phyloP scores from a whole-genome alignment of 83 land plant genomes.

The Picea abies region DNA sequence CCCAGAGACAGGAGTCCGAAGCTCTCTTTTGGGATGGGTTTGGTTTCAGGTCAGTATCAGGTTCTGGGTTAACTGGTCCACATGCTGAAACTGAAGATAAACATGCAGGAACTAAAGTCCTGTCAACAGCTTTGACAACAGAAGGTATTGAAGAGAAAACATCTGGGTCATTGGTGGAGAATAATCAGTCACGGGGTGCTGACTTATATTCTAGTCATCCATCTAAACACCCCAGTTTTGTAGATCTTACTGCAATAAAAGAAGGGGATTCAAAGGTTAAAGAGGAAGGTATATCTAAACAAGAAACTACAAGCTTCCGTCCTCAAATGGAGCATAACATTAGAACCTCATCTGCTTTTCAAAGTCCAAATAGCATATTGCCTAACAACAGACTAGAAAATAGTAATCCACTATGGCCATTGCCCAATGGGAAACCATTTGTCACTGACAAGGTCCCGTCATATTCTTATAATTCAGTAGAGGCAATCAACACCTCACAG shows the following conservation, averaged over 20 bases:
- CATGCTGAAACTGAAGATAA: neutral
- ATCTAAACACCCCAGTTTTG: neutral
- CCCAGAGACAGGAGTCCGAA: conserved; percentile 37
- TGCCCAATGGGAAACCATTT: neutral
- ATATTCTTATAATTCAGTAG: conserved; percentile 4
- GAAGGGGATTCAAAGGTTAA: neutral
- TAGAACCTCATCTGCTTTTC: conserved; percentile 4
- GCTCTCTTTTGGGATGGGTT: neutral
- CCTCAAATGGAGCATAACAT: neutral
- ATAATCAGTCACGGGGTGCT: neutral
- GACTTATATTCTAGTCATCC: conserved; percentile 13
- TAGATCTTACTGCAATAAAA: neutral
- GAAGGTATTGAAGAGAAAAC: conserved; percentile 5
- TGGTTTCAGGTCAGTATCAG: neutral
- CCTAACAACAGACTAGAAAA: neutral
- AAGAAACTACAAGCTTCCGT: conserved; percentile 14
- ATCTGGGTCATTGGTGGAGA: neutral
- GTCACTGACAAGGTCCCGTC: neutral
- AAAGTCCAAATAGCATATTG: neutral
- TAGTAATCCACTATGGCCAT: conserved; percentile 3
- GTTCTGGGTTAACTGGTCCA: neutral
- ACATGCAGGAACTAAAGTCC: neutral
- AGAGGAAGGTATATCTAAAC: conserved; percentile 2
- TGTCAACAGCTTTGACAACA: neutral
- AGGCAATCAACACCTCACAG: neutral